Percentiles rank a stretch among this genome's conserved stretches.
Evolutionary conservation across 2,329 filamentous ascomycete species (phyloP).

Genomic region (Incumbomyces lentus): DNA sequence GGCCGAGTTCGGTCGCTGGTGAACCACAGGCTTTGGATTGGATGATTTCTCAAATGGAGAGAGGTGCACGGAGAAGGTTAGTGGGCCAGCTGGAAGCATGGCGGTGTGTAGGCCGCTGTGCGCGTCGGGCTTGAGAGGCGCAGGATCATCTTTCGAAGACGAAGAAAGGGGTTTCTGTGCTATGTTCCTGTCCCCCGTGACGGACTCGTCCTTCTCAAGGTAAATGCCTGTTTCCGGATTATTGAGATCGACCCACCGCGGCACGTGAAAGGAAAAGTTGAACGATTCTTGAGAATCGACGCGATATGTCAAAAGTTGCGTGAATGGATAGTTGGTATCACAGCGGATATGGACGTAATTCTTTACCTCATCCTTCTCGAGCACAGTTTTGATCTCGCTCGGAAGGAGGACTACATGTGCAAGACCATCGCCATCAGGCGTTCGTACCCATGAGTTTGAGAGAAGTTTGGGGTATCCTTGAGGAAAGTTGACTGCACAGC

Average conservation of each 20-base stretch:
- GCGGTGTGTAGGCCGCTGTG: conserved; percentile 31
- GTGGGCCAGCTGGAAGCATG: conserved; percentile 24
- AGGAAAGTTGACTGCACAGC: conserved; percentile 50
- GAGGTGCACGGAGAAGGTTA: conserved; percentile 7
- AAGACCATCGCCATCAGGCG: conserved; percentile 34
- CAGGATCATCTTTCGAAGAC: not conserved
- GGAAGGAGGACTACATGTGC: conserved; percentile 44
- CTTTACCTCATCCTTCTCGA: conserved; percentile 9
- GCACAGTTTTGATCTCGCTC: conserved; percentile 31
- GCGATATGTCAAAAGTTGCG: conserved; percentile 30
- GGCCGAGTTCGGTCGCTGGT: conserved; percentile 33
- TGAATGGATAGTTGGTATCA: conserved; percentile 43
- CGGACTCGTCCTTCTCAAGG: conserved; percentile 16
- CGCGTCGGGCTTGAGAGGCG: conserved; percentile 24
- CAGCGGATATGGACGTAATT: conserved; percentile 34
- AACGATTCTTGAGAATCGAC: conserved; percentile 29
- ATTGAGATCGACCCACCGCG: conserved; percentile 30
- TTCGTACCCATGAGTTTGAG: conserved; percentile 36
- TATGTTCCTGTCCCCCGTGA: not conserved
- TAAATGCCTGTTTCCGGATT: conserved; percentile 17
- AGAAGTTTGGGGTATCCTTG: conserved; percentile 49
- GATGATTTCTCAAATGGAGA: conserved; percentile 28
- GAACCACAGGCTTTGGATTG: conserved; percentile 24
- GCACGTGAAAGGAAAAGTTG: conserved; percentile 38
- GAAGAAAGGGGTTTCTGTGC: conserved; percentile 2